Evolutionary conservation across 2,329 filamentous ascomycete species (phyloP), one percentile per base, ranked within the genome.

Genomic region (Westerdykella aurantiaca): DNA sequence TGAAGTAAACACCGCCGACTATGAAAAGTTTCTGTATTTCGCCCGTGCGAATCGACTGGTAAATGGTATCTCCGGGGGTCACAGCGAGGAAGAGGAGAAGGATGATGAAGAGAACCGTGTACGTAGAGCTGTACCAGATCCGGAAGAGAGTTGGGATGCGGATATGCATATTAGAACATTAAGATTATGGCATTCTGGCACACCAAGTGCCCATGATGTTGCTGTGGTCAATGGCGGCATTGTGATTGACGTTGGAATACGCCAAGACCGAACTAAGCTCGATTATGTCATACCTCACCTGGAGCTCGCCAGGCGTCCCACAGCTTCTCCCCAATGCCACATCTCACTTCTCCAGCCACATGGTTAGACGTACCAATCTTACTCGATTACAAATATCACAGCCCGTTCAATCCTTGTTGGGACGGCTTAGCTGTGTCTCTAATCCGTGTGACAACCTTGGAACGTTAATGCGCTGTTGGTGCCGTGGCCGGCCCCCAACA

Each of bases 11-110:
- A 46, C 86, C 82, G 42, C 80, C 79, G 54, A 96, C 80, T 60
- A 93, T 83, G 70, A 93, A 85, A 58, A 94, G 80, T 66, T 95
- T 93, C 66, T 86, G 86, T 40, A 81, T 72, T 55, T 88, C 83
- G 41, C 71, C 51, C 45, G 80, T 82, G 29, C 71, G 66, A 44
- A 86, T 78, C 40, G 87, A 85, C 65, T 93, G 87, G 63, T 83
- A 83, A 66, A 96, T 84, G 45, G 72, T 67, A 31, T 96, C 89
- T 61, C 77, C 83, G 1, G 90, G 90, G 0, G 88, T 88, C 53
- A 94, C 76, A 58, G 91, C 76, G 34, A 95, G 76, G 44, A 96
- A 78, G 44, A 78, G 76, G 55, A 87, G 67, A 31, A 90, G 79
- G 56, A 94, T 63, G 57, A 91, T 67, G 65, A 84, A 84, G 60